These are phyloP conservation scores for Tetramitus jugosus DNA, from an alignment of 208 protist genomes.

Conservation along the genomic window DNA sequence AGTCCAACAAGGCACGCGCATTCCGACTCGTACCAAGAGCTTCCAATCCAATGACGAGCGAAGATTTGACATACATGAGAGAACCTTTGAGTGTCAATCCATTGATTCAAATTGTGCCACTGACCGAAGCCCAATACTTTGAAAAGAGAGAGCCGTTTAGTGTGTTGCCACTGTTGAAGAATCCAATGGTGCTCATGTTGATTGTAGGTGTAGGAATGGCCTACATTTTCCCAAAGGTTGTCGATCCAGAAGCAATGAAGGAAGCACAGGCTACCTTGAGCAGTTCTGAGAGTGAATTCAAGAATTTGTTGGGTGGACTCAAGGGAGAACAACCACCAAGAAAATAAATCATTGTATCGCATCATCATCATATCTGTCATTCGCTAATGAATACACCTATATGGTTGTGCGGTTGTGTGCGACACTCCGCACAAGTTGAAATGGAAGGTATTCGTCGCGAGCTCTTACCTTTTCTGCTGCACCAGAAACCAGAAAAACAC, in stretches of 20 bases:
- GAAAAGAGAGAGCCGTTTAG: not conserved
- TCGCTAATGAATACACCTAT: no score
- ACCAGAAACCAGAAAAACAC: no score
- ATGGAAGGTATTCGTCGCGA: no score
- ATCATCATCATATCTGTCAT: no score
- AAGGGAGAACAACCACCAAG: no score
- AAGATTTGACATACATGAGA: not conserved
- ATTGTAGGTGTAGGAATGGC: not conserved
- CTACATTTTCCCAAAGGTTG: not conserved
- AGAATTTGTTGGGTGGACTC: not conserved
- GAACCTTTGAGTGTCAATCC: not conserved
- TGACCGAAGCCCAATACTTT: not conserved
- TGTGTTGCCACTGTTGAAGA: not conserved
- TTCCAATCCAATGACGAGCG: not conserved
- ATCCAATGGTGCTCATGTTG: conserved; percentile 12
- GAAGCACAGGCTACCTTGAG: not conserved
- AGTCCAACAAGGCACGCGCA: not conserved
- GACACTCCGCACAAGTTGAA: no score
- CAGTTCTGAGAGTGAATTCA: not conserved
- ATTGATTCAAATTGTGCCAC: not conserved
- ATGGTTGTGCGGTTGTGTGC: no score
- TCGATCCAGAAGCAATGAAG: conserved; percentile 18
- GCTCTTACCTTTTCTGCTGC: no score
- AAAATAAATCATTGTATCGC: no score
- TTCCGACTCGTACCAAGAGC: not conserved